Conservation (phyloP, 1,284 basidiomycete genomes). For the Ustilago lituana region DNA sequence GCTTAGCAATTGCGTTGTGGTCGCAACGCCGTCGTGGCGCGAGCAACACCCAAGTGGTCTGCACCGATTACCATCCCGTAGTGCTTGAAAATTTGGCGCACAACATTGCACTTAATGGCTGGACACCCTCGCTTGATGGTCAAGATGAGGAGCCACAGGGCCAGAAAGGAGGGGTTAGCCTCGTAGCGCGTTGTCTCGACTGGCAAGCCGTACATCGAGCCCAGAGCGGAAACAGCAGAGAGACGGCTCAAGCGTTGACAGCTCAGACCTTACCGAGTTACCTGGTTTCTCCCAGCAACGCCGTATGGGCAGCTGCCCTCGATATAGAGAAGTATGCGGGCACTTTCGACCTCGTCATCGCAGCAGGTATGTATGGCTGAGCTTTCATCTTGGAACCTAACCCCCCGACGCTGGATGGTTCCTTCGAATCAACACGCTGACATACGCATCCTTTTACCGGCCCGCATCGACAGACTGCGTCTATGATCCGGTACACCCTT, state of each 20-base stretch:
- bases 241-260: constrained; percentile 18
- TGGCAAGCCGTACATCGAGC: constrained; percentile 51
- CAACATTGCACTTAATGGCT: constrained; percentile 47
- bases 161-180: background rate
- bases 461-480: constrained; percentile 46
- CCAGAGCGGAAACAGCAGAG: background rate
- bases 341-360: constrained; percentile 52
- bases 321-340: constrained; percentile 9
- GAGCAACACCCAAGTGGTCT: constrained; percentile 15
- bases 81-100: constrained; percentile 55
- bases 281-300: background rate
- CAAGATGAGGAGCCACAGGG: background rate
- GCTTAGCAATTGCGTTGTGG: constrained; percentile 48
- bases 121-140: constrained; percentile 2
- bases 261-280: constrained; percentile 50
- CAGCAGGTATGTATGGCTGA: constrained; percentile 44
- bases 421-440: background rate
- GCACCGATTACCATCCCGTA: constrained; percentile 58
- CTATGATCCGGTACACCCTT: constrained; percentile 57
- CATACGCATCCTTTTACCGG: background rate
- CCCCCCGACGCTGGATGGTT: too few species aligned
- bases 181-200: constrained; percentile 46
- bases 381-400: too few species aligned
- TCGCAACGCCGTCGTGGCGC: background rate
- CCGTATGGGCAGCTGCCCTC: constrained; percentile 6